phyloP scores from a whole-genome alignment of 169 alveolate species.

The Neospora caninum region DNA sequence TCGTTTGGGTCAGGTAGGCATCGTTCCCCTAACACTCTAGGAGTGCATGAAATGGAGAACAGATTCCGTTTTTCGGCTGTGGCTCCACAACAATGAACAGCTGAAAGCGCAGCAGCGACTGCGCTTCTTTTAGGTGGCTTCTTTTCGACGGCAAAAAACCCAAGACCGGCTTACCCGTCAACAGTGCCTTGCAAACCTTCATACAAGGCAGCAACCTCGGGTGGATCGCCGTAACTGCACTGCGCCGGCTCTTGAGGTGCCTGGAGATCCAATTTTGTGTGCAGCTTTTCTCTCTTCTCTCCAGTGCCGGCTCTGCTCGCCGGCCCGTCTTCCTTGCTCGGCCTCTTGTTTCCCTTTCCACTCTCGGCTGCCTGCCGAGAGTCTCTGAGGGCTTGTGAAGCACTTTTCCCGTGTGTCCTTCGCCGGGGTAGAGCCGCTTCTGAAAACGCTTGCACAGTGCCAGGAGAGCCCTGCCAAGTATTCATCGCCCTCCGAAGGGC shows the following conservation, averaged over 20 bases:
- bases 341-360: not conserved
- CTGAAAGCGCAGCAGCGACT: not conserved
- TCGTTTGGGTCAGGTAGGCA: not conserved
- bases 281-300: too few relatives aligned
- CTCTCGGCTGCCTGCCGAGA: not conserved
- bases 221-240: not conserved
- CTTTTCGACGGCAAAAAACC: too few relatives aligned
- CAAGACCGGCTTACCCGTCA: conserved; percentile 6
- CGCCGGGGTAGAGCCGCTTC: not conserved
- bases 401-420: too few relatives aligned
- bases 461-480: not conserved
- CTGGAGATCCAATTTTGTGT: too few relatives aligned
- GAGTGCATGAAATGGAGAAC: too few relatives aligned
- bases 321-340: too few relatives aligned
- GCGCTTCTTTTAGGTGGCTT: not conserved
- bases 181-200: conserved; percentile 31
- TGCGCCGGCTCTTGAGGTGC: too few relatives aligned
- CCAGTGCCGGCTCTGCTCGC: too few relatives aligned
- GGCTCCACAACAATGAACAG: not conserved
- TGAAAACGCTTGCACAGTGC: not conserved
- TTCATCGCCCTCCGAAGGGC: not conserved
- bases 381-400: not conserved
- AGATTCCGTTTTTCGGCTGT: too few relatives aligned
- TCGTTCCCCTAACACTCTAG: too few relatives aligned
- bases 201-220: not conserved